phyloP scores from a whole-genome alignment of 73 alveolate genomes.

The Tetrahymena thermophila region DNA sequence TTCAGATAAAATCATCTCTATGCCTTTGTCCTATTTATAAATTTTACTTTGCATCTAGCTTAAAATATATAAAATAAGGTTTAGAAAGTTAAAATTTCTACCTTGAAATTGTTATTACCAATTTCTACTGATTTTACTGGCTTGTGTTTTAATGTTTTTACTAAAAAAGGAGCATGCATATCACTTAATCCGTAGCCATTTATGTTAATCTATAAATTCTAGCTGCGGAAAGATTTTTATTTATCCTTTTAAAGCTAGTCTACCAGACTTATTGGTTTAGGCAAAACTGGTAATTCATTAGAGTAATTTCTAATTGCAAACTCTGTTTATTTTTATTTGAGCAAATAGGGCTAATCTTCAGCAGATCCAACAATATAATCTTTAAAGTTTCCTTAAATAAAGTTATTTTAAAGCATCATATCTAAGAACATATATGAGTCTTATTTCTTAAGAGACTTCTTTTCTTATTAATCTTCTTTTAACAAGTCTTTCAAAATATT shows the following conservation, averaged over 20 bases:
- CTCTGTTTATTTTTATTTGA: neutral
- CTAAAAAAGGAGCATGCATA: neutral
- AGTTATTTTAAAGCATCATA: neutral
- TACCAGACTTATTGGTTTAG: neutral
- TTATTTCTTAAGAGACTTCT: neutral
- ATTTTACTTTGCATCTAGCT: neutral
- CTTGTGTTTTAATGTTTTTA: neutral
- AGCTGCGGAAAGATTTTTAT: neutral
- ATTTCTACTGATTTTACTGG: neutral
- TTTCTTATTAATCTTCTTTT: neutral
- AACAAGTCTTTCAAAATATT: neutral
- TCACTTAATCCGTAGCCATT: neutral
- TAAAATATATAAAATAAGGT: neutral
- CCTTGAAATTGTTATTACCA: neutral
- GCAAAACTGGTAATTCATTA: neutral
- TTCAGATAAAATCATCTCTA: neutral
- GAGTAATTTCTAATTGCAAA: neutral
- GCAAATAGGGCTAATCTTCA: neutral
- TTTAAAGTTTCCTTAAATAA: neutral
- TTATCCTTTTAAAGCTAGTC: neutral
- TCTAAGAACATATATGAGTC: neutral
- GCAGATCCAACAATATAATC: neutral
- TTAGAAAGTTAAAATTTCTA: neutral
- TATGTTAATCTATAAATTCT: neutral
- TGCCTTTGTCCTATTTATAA: neutral